Base-by-base conservation (phyloP, 2,329 filamentous ascomycete species). In the Talaromyces sp. region DNA sequence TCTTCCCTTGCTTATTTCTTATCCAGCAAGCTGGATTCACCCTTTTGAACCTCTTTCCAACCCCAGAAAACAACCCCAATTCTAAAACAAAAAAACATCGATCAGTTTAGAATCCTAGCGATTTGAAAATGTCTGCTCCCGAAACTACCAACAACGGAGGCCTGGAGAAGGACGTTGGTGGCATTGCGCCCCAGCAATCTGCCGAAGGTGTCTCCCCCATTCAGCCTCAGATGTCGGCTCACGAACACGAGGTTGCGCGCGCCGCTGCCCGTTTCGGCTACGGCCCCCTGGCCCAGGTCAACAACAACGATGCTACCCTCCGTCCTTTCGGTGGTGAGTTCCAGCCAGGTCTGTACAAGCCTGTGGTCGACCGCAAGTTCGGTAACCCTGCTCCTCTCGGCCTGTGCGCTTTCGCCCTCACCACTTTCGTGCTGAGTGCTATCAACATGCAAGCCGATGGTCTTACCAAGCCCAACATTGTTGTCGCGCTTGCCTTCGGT, bases 311-410 rank as follows among this genome's bases (percentile, higher is more conserved):
- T 63, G 68, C 19, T 9, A 67, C 70, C 19, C 67, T 82, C 40
- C 76, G 80, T 46, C 80, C 86, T 59, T 87, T 86, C 62, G 86
- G 83, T 50, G 85, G 86, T 72, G 82, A 85, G 61, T 83, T 88
- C 68, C 85, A 89, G 69, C 86, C 86, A 30, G 85, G 86, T 71
- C 71, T 79, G 20, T 81, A 84, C 77, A 82, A 79, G 70, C 76
- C 82, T 3, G 80, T 82, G 73, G 78, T 82, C 67, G 61, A 69
- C 10, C 83, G 85, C 70, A 86, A 87, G 74, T 82, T 90, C 70
- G 87, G 82, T 74, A 90, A 91, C 73, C 88, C 88, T 3, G 87
- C 85, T 30, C 88, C 87, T 9, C 78, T 90, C 24, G 88, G 88
- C 51, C 82, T 91, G 30, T 82, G 77, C 52, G 88, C 86, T 61